A percentile compares a stretch with the other conserved stretches of the same genome.
phyloP scores from a whole-genome alignment of 331 rosid species.

The Quercus phellos region DNA sequence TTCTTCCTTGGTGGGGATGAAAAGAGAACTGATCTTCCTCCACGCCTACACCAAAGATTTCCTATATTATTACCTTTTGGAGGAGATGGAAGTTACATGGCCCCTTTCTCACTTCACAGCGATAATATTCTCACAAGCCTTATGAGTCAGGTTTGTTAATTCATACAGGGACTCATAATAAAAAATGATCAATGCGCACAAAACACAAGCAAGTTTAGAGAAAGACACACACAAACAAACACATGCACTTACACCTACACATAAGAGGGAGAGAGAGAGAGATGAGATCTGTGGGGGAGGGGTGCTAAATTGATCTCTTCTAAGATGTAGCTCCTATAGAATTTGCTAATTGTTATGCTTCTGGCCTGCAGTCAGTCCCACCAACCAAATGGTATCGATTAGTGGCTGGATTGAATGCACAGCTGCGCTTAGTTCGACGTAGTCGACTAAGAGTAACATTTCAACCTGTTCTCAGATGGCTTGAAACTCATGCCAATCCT shows the following conservation, averaged over 20 bases:
- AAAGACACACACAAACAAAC: not conserved
- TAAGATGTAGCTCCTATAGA: not conserved
- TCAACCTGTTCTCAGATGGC: slow-evolving; percentile 80
- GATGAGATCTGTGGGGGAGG: not conserved
- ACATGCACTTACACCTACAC: not conserved
- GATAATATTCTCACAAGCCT: slow-evolving; percentile 90
- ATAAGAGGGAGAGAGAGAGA: not conserved
- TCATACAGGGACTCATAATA: not conserved
- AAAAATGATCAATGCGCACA: not conserved
- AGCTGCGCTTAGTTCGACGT: slow-evolving; percentile 82
- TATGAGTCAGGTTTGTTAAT: slow-evolving; percentile 80
- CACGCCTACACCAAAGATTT: slow-evolving; percentile 69
- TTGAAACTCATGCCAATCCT: slow-evolving; percentile 86
- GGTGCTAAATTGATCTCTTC: no score
- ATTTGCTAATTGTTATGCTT: slow-evolving; percentile 1
- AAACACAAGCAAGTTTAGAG: no score
- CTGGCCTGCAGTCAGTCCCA: slow-evolving; percentile 64
- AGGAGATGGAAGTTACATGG: slow-evolving; percentile 98
- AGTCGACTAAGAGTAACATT: slow-evolving; percentile 83
- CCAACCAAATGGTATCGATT: slow-evolving; percentile 93
- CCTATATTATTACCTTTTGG: slow-evolving; percentile 87
- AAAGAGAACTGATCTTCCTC: slow-evolving; percentile 92
- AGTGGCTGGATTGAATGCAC: slow-evolving; percentile 95
- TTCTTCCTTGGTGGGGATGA: slow-evolving; percentile 99
- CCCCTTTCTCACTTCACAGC: slow-evolving; percentile 80